These are phyloP conservation scores for Allium fistulosum DNA, from an alignment of 106 monocot genomes.

Conservation along the genomic window DNA sequence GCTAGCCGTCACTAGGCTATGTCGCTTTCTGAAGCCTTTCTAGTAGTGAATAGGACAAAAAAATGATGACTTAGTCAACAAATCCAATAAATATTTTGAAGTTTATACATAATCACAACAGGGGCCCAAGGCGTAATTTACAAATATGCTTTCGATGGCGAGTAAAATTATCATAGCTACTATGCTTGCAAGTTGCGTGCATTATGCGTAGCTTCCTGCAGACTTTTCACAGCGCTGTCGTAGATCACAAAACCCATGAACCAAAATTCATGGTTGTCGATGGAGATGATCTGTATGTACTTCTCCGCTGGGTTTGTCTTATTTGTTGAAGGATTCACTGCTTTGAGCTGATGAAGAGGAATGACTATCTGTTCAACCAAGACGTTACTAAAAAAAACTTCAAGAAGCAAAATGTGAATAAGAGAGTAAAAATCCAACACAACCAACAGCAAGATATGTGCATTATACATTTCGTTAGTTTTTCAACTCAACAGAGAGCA, in stretches of 20 bases:
- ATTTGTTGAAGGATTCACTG: constrained; percentile 55
- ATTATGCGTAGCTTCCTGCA: constrained; percentile 36
- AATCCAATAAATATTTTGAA: too few species aligned
- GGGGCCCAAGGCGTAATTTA: too few species aligned
- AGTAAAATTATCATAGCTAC: background rate
- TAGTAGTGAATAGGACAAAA: too few species aligned
- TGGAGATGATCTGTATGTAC: constrained; percentile 73
- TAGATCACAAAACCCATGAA: constrained; percentile 90
- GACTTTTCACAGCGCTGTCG: constrained; percentile 47
- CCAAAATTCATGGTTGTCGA: constrained; percentile 90
- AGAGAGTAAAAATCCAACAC: background rate
- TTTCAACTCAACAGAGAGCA: too few species aligned
- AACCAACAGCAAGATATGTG: too few species aligned
- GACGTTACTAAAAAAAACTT: background rate
- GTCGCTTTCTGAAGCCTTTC: too few species aligned
- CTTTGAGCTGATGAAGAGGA: constrained; percentile 64
- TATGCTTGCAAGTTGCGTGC: background rate
- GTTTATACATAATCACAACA: too few species aligned
- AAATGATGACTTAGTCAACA: too few species aligned
- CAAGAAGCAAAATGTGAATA: too few species aligned
- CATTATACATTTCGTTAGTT: too few species aligned
- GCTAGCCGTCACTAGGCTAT: too few species aligned
- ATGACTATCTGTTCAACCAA: constrained; percentile 52
- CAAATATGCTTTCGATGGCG: too few species aligned
- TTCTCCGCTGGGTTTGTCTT: constrained; percentile 62